Conservation (phyloP, 768 basidiomycete species). For the Termitomyces sp. region DNA sequence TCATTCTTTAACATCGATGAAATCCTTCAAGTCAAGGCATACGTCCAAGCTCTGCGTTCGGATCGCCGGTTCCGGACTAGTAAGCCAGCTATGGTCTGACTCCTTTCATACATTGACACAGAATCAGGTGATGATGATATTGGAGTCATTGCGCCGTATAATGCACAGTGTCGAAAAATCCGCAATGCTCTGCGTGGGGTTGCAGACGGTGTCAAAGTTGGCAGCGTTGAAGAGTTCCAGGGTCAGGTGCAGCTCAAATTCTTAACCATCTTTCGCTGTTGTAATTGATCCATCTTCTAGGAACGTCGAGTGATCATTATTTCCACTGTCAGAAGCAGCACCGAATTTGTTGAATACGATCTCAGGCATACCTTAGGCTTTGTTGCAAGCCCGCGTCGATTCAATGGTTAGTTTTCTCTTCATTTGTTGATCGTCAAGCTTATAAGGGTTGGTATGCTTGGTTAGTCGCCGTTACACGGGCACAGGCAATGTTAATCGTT, state of each 20-base stretch:
- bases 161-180: conserved; percentile 57
- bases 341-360: conserved; percentile 42
- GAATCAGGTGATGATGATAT: conserved; percentile 41
- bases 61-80: conserved; percentile 34
- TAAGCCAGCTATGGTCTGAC: conserved; percentile 17
- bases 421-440: neutral
- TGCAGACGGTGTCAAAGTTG: conserved; percentile 43
- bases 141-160: conserved; percentile 67
- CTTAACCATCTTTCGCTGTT: neutral
- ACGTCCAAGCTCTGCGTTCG: conserved; percentile 32
- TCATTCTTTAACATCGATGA: conserved; percentile 71
- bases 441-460: neutral
- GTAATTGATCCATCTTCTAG: conserved; percentile 19
- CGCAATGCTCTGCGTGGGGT: conserved; percentile 25
- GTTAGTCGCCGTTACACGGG: conserved; percentile 61
- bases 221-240: conserved; percentile 66
- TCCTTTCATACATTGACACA: neutral
- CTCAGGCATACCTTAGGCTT: conserved; percentile 53
- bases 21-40: conserved; percentile 44
- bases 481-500: conserved; percentile 56
- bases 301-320: conserved; percentile 54
- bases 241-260: conserved; percentile 40
- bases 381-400: conserved; percentile 46
- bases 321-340: conserved; percentile 52
- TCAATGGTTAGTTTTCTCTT: conserved; percentile 41